Base-by-base conservation (phyloP, 306 rosid genomes). In the Corylus americana region DNA sequence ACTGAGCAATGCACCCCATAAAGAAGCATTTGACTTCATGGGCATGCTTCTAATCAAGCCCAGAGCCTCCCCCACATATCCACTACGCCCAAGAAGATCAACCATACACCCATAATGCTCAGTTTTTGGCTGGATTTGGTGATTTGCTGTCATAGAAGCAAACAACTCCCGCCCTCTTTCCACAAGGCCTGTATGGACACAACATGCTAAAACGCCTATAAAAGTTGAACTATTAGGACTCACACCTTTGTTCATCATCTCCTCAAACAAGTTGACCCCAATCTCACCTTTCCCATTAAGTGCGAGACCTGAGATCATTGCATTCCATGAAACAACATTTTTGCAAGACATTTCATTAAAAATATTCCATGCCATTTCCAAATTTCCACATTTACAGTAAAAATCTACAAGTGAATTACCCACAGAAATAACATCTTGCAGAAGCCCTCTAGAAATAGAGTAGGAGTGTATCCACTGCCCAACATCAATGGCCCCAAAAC, bases 91-190 rank as follows among this genome's bases (percentile, higher is more conserved):
- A 59, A 92, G 90, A 76, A 91, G 75, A 83, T 95, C 98, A 49
- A 90, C 95, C 86, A 92, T 73, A 78, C 98, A 92, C 5, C 98
- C 95, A 69, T 89, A 91, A 66, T 95, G 98, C 88, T 92, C 92
- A 48, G 87, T 85, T 78, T 90, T 85, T 0, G 98, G 97, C 47
- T 55, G 75, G 74, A 92, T 71, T 78, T 67, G 77, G 59, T 86
- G 88, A 27, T 73, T 45, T 4, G 3, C 50, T 8, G 25, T 71
- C 95, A 92, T 90, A n/a, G 83, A 90, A 78, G 89, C 83, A 82
- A 94, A 90, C 59, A 92, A 14, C 45, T 86, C 86, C 5, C 88
- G 81, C 67, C 91, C 95, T 79, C 80, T 92, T 51, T 89, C 94
- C 1, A 90, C 92, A 79, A 90, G 79, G 48, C 98, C 97, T 0